Evolutionary conservation across 768 basidiomycete genomes (phyloP), one percentile per base, ranked within the genome.

Genomic region (Podaxis sp.): DNA sequence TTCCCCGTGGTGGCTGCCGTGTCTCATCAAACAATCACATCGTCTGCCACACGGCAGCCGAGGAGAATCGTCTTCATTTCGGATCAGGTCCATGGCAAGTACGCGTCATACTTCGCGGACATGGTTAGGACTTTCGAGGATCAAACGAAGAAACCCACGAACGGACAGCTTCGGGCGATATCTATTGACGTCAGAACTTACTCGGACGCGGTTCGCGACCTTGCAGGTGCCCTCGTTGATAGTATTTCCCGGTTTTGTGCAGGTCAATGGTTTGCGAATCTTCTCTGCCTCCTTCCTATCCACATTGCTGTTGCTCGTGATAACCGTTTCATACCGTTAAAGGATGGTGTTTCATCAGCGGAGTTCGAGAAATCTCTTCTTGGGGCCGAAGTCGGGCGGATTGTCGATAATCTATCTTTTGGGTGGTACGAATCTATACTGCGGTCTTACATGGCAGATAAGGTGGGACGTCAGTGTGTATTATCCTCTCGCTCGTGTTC

Each of bases 361-460:
- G 78, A 80, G 15, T 70, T 82, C 30, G 87, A 88, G 66, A 77
- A 76, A 57, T 75, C 80, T 0, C 71, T 88, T 22, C 75, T 88
- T 3, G 87, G 87, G 7, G 87, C 87, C 0, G 83, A 85, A 51
- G 81, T 88, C 28, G 79, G 76, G 28, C 76, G 76, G n/a, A 84
- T 88, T 30, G 82, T 86, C 13, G 82, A 87, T 59, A 76, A 64
- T 52, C 68, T 88, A 4, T 80, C 84, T 0, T 80, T 88, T 58
- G 86, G 85, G 1, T 88, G 87, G 87, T 87, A 87, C 33, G 87
- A 88, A 65, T 83, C 82, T 2, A 73, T 88, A 15, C 84, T 88
- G 64, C 82, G 82, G 65, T 87, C 86, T 0, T 88, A 88, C 59
- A 80, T 84, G 82, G 82, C 83, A 0, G 74, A 75, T 19, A 87